A percentile compares a stretch with the other conserved stretches of the same genome.
These are phyloP conservation scores for Yueomyces sinensis DNA, from an alignment of 805 yeast species.

Conservation along the genomic window DNA sequence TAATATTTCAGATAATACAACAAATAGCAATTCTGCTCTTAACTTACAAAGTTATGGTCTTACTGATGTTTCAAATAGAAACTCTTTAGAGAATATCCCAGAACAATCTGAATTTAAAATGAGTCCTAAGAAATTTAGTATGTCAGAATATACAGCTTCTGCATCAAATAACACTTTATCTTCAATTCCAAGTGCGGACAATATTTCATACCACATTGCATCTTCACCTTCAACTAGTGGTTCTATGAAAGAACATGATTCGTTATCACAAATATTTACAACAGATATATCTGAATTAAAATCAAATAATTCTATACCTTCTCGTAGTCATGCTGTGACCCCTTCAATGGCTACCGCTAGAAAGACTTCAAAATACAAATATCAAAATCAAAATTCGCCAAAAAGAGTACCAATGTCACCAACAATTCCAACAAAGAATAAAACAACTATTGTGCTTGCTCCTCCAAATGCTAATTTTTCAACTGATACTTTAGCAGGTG, in stretches of 20 bases:
- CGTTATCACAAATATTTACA: not conserved
- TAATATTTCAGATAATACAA: constrained; percentile 26
- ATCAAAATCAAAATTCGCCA: not conserved
- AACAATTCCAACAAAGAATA: not conserved
- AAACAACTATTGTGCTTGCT: not conserved
- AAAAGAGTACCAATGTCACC: too few species aligned
- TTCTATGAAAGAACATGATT: not conserved
- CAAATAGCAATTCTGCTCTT: constrained; percentile 1
- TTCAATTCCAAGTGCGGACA: constrained; percentile 20
- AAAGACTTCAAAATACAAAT: not conserved
- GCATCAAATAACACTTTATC: not conserved
- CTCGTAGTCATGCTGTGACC: not conserved
- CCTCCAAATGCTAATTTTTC: not conserved
- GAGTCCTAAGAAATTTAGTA: not conserved
- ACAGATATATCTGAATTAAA: not conserved
- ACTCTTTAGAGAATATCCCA: not conserved
- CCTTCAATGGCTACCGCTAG: not conserved
- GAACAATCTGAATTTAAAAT: not conserved
- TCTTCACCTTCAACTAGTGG: constrained; percentile 5
- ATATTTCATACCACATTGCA: constrained; percentile 17
- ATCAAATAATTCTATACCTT: not conserved
- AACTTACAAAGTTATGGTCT: not conserved
- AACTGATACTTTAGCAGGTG: too few species aligned
- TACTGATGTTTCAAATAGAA: not conserved
- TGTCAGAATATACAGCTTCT: not conserved